These are phyloP conservation scores for Venturia nashicola DNA, from an alignment of 2,329 filamentous ascomycete species.

Conservation along the genomic window DNA sequence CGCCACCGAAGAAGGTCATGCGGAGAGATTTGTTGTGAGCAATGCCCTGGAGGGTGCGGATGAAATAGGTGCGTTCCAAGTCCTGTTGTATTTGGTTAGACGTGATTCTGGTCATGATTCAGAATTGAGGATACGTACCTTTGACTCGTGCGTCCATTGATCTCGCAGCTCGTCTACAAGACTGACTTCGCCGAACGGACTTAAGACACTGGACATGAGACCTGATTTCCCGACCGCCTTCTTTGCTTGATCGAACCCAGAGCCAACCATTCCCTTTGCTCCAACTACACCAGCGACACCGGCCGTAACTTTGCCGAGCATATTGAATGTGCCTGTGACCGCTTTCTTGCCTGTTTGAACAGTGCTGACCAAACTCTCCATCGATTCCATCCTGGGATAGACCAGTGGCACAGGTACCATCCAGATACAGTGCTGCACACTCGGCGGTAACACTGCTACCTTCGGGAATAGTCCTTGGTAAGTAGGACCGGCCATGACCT, in stretches of 20 bases:
- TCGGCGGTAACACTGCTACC: slow-evolving; percentile 76
- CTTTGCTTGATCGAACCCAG: slow-evolving; percentile 90
- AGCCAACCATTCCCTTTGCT: slow-evolving; percentile 82
- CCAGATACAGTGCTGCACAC: slow-evolving; percentile 93
- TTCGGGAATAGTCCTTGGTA: slow-evolving; percentile 98
- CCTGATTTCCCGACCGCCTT: slow-evolving; percentile 92
- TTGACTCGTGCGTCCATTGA: slow-evolving; percentile 96
- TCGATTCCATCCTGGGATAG: slow-evolving; percentile 82
- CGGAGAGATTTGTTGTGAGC: slow-evolving; percentile 88
- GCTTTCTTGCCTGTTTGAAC: slow-evolving; percentile 93
- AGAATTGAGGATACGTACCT: slow-evolving; percentile 36
- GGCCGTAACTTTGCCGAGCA: slow-evolving; percentile 88
- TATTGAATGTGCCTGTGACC: slow-evolving; percentile 91
- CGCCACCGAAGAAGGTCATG: slow-evolving; percentile 93
- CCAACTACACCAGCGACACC: slow-evolving; percentile 92
- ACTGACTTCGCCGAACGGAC: slow-evolving; percentile 92
- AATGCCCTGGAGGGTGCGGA: slow-evolving; percentile 90
- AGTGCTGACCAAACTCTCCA: slow-evolving; percentile 83
- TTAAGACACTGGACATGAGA: slow-evolving; percentile 89
- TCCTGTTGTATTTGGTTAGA: slow-evolving; percentile 39
- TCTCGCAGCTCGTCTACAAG: slow-evolving; percentile 89
- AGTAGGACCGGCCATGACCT: slow-evolving; percentile 90
- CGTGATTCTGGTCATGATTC: slow-evolving; percentile 13
- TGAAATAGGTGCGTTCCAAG: slow-evolving; percentile 89
- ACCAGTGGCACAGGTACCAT: slow-evolving; percentile 85